A percentile compares a stretch with the other conserved stretches of the same genome.
Conservation (phyloP, 2,329 filamentous ascomycete genomes). For the Alternaria tenuissima region DNA sequence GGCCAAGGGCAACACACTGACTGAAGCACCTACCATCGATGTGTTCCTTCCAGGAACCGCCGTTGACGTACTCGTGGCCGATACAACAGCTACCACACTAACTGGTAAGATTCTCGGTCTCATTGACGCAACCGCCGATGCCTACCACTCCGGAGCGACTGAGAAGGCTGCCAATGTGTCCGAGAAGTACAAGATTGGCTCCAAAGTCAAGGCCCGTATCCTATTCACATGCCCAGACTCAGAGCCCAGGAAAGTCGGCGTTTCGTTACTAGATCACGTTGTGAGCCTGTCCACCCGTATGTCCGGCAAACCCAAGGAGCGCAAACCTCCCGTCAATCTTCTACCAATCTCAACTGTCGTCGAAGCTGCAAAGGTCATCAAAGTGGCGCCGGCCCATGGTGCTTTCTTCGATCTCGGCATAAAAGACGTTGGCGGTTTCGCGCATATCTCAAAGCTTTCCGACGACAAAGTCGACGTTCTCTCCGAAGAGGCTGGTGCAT, state of each 20-base stretch:
- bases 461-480: constrained; percentile 89
- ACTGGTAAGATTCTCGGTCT: constrained; percentile 91
- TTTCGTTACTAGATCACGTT: constrained; percentile 89
- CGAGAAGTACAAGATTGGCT: constrained; percentile 81
- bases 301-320: constrained; percentile 49
- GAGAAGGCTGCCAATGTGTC: constrained; percentile 74
- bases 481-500: constrained; percentile 78
- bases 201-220: constrained; percentile 84
- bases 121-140: constrained; percentile 87
- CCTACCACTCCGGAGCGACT: constrained; percentile 84
- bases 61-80: constrained; percentile 82
- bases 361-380: constrained; percentile 78
- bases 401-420: constrained; percentile 79
- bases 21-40: constrained; percentile 84
- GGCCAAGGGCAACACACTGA: constrained; percentile 71
- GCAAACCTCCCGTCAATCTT: constrained; percentile 64
- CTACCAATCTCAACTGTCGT: constrained; percentile 78
- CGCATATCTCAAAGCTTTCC: constrained; percentile 91
- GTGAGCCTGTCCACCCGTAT: constrained; percentile 65
- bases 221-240: constrained; percentile 85
- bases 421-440: constrained; percentile 78
- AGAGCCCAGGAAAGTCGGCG: constrained; percentile 82
- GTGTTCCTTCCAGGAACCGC: constrained; percentile 91
- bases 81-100: constrained; percentile 77
- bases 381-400: constrained; percentile 81